Conservation (phyloP, 2,329 filamentous ascomycete species). For the Cadophora sp. region DNA sequence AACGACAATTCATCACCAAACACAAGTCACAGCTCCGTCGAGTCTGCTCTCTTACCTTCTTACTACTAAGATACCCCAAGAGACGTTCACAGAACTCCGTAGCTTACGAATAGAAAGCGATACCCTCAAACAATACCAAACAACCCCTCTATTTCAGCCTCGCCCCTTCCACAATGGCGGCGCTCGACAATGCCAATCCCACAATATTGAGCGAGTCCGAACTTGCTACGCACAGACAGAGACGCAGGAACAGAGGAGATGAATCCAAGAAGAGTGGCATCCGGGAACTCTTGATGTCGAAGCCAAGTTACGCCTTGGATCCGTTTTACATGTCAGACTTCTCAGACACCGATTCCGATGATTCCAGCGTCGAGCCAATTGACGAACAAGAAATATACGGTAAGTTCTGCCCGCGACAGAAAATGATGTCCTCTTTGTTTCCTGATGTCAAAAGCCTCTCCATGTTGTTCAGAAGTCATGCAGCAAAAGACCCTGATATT, state of each 20-base stretch:
- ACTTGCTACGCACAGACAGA: conserved; percentile 78
- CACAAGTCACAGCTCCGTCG: neutral
- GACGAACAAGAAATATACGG: conserved; percentile 98
- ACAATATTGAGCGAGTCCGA: conserved; percentile 89
- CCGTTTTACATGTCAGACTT: conserved; percentile 46
- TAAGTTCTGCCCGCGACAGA: conserved; percentile 48
- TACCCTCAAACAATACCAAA: neutral
- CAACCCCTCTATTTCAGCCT: conserved; percentile 3
- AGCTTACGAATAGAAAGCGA: neutral
- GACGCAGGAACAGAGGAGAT: conserved; percentile 56
- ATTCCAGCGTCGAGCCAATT: conserved; percentile 78
- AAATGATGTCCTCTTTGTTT: neutral
- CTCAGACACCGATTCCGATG: conserved; percentile 52
- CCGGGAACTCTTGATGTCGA: conserved; percentile 39
- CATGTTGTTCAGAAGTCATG: neutral
- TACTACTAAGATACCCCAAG: neutral
- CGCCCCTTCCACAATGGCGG: conserved; percentile 8
- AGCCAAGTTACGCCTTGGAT: conserved; percentile 43
- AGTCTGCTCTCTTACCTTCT: no score
- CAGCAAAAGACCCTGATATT: neutral
- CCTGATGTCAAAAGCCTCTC: neutral
- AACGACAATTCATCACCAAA: neutral
- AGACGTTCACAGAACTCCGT: neutral
- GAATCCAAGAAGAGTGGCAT: conserved; percentile 41
- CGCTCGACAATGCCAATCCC: conserved; percentile 82